These are phyloP conservation scores for Hortaea sp. DNA, from an alignment of 2,329 filamentous ascomycete genomes.

Conservation along the genomic window DNA sequence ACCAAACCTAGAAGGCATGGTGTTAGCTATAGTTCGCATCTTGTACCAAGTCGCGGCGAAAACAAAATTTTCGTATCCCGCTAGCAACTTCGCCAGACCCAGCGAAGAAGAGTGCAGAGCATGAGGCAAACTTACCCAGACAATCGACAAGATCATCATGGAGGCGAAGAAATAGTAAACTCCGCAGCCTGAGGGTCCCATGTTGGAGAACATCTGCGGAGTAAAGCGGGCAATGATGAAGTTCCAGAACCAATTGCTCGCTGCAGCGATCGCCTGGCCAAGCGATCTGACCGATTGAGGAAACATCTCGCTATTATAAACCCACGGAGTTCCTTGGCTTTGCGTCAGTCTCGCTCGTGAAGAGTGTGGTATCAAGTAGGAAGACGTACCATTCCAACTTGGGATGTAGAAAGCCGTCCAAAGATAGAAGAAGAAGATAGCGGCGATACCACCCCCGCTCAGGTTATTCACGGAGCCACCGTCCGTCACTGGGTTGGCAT, in stretches of 20 bases:
- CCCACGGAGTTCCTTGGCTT: constrained; percentile 50
- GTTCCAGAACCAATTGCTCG: constrained; percentile 59
- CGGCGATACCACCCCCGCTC: constrained; percentile 46
- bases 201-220: constrained; percentile 47
- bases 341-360: too few species aligned
- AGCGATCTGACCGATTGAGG: constrained; percentile 58
- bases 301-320: constrained; percentile 66
- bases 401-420: constrained; percentile 60
- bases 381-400: constrained; percentile 22
- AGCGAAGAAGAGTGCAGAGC: too few species aligned
- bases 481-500: neutral
- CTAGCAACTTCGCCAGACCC: too few species aligned
- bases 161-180: constrained; percentile 34
- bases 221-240: constrained; percentile 34
- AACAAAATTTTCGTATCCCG: too few species aligned
- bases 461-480: constrained; percentile 9
- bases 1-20: constrained; percentile 24
- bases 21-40: too few species aligned
- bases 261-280: constrained; percentile 61
- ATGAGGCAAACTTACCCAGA: constrained; percentile 26
- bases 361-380: too few species aligned
- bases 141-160: constrained; percentile 34
- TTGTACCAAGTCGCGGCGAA: too few species aligned
- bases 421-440: constrained; percentile 63
- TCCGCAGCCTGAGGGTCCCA: constrained; percentile 31